Base-by-base conservation (phyloP, 2,329 filamentous ascomycete genomes). In the Podosphaera fusca region DNA sequence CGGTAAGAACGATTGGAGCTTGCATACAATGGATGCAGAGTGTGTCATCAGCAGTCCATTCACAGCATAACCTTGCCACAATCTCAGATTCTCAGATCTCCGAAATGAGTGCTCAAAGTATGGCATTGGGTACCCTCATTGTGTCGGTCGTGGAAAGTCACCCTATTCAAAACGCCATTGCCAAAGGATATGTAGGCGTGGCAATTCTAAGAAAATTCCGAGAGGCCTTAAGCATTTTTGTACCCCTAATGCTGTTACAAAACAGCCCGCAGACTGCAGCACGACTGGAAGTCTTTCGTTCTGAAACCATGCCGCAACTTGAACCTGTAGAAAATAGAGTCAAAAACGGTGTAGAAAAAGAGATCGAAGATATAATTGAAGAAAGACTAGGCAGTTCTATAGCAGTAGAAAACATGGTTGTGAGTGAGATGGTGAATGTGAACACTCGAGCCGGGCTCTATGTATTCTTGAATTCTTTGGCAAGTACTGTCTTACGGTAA, bases 361-460 rank as follows among this genome's bases (percentile, higher is more conserved):
- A 74, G 30, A 76, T 81, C 60, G 74, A 80, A 58, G 76, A 80
- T 50, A 68, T 81, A 38, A 68, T 81, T 31, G 77, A 80, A 63
- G 75, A 77, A 30, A 72, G 74, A 3, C 72, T 81, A 57, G 77
- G 73, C 3, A 72, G 81, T 57, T 76, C 73, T 0, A 67, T 80
- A 45, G 76, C 61, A 4, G 62, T 66, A 52, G 66, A 68, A 10
- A 64, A 59, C 57, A 63, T 68, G 55, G 63, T 70, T 59, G 70
- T 81, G 8, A 72, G 77, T 33, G 85, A 94, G 55, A 70, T 89
- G 8, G 84, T 84, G 2, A 73, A 80, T 35, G 73, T 82, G 53
- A 87, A 86, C 62, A 86, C 87, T 2, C 78, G 87, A 67, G 85
- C 86, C 55, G 88, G 85, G 4, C 73, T 95, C 57, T 95, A 92